Base-by-base conservation (phyloP, 1,284 basidiomycete genomes). In the Rhodotorula mucilaginosa region DNA sequence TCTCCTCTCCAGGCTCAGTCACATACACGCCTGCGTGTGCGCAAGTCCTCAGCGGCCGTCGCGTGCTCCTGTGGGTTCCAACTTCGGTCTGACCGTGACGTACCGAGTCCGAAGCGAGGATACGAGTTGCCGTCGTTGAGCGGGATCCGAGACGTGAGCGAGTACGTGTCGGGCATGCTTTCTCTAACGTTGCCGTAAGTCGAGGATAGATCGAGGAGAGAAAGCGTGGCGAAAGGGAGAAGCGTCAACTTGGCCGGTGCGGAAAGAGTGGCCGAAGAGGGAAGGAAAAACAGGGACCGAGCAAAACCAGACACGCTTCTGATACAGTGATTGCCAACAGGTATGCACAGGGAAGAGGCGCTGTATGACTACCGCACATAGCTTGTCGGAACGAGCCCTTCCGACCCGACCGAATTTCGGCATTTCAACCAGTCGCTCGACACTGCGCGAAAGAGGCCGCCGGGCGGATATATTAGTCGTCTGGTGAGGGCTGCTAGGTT, bases 71-170 rank as follows among this genome's bases (percentile, higher is more conserved):
- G 39, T 10, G 10, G 10, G 39, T 44, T 44, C 1, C 5, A 2
- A 10, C 10, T 39, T 44, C 39, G 39, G 39, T 44, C 39, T 46
- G 47, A 2, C 26, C n/a, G 47, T 31, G 61, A 46, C 58, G 67
- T 59, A 48, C 75, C 75, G 39, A 76, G 64, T 2, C 75, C 75
- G 39, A 76, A 72, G 2, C 68, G 71, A 4, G 73, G 73, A 59
- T 73, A 73, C n/a, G 51, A 18, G 57, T 65, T 63, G 39, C 73
- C 73, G 46, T 76, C 73, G 69, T 74, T 74, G 34, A 98, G 85
- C 79, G 89, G 90, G 84, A 93, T 91, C 47, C 93, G 94, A 39
- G 89, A 84, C 48, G 85, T 82, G 19, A 97, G 84, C 76, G 92
- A 88, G 67, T 69, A 74, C 31, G 44, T 51, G 46, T 67, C 56